Percentiles rank a stretch among this genome's conserved stretches.
phyloP scores from a whole-genome alignment of 345 rosid species.

The Aurinia saxatilis region DNA sequence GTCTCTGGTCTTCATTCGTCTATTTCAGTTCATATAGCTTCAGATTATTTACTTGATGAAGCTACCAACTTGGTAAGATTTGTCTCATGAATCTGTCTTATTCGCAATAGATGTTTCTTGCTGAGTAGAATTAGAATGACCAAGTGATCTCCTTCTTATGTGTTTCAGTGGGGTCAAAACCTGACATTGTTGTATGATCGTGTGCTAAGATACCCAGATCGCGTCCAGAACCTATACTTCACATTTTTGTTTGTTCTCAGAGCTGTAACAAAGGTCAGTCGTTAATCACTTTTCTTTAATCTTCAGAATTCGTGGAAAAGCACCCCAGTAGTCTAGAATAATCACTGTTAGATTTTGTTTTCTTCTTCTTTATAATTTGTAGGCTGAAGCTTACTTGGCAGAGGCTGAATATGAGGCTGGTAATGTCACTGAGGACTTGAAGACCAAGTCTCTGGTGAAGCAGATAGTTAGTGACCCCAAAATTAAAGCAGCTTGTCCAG shows the following conservation, averaged over 20 bases:
- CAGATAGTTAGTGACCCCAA: constrained; percentile 67
- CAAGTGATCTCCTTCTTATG: neutral
- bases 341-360: neutral
- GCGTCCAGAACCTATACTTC: constrained; percentile 83
- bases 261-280: constrained; percentile 77
- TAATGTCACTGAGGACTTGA: constrained; percentile 71
- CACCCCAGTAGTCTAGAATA: neutral
- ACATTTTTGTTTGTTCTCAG: constrained; percentile 89
- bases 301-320: neutral
- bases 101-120: neutral
- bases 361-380: constrained; percentile 13
- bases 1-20: constrained; percentile 98
- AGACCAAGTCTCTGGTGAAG: constrained; percentile 69
- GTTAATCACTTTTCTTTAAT: neutral
- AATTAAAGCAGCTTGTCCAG: constrained; percentile 86
- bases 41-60: constrained; percentile 89
- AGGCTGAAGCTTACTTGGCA: constrained; percentile 77
- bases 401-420: constrained; percentile 87
- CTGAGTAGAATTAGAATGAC: neutral
- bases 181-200: constrained; percentile 71
- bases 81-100: neutral
- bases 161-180: constrained; percentile 94
- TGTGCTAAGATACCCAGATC: constrained; percentile 77
- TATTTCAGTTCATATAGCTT: constrained; percentile 80
- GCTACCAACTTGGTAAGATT: constrained; percentile 44